phyloP scores from a whole-genome alignment of 306 rosid genomes.

The Prunus salicina region DNA sequence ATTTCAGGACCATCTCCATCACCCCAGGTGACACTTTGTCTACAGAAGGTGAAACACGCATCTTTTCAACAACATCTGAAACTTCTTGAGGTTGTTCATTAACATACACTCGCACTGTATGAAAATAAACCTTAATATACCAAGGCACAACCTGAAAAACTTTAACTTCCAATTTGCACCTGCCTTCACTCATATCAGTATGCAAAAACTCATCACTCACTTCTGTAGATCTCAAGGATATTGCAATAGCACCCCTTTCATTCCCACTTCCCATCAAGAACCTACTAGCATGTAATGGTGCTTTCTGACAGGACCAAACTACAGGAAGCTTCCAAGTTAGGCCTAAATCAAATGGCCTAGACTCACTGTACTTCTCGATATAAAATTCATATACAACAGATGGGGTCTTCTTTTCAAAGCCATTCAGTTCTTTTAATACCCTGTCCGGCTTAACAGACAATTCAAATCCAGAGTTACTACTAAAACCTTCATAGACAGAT shows the following conservation, averaged over 20 bases:
- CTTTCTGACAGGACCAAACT: conserved; percentile 69
- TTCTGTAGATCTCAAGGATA: conserved; percentile 70
- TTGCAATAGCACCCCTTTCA: conserved; percentile 92
- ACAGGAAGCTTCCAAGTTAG: conserved; percentile 74
- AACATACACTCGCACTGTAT: conserved; percentile 62
- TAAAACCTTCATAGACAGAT: conserved; percentile 36
- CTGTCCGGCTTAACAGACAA: conserved; percentile 65
- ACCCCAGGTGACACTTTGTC: conserved; percentile 88
- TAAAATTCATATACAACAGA: conserved; percentile 66
- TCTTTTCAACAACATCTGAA: conserved; percentile 58
- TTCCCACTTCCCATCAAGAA: conserved; percentile 92
- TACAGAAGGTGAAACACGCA: conserved; percentile 83
- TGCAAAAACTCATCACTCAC: conserved; percentile 34
- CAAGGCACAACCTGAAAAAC: conserved; percentile 97
- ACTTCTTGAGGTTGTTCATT: conserved; percentile 53
- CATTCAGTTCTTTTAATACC: conserved; percentile 51
- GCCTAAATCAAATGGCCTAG: conserved; percentile 69
- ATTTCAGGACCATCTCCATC: conserved; percentile 71
- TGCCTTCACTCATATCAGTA: conserved; percentile 35
- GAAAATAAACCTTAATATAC: conserved; percentile 91
- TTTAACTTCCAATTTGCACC: conserved; percentile 66
- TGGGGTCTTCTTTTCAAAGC: conserved; percentile 24
- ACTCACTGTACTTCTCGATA: conserved; percentile 43
- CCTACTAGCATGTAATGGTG: conserved; percentile 81
- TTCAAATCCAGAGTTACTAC: conserved; percentile 56